Evolutionary conservation across 768 basidiomycete species (phyloP).

Genomic region (Termitomyces sp.): DNA sequence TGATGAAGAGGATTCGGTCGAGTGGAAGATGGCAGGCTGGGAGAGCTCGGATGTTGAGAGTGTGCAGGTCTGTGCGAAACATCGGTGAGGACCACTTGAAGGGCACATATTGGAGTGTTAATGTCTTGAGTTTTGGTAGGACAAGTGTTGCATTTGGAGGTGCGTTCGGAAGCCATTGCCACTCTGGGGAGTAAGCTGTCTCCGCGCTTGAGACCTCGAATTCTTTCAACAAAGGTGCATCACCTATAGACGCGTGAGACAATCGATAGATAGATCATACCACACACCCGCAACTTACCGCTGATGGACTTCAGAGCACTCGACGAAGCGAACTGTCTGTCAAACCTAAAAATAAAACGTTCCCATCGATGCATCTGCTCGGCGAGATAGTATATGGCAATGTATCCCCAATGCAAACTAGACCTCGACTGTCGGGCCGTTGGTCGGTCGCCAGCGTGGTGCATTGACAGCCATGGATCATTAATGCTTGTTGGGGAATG

Average conservation of each 20-base stretch:
- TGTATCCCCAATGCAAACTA: constrained; percentile 73
- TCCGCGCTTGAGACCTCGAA: constrained; percentile 76
- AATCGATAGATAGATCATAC: background rate
- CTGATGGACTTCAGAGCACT: constrained; percentile 67
- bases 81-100: constrained; percentile 78
- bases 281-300: constrained; percentile 35
- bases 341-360: constrained; percentile 75
- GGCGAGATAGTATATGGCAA: constrained; percentile 72
- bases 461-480: constrained; percentile 31
- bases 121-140: constrained; percentile 44
- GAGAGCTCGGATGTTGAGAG: constrained; percentile 59
- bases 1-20: constrained; percentile 63
- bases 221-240: constrained; percentile 67
- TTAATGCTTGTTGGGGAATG: constrained; percentile 32
- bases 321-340: constrained; percentile 71
- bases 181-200: constrained; percentile 54
- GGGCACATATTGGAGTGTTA: constrained; percentile 67
- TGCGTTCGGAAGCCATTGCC: constrained; percentile 69
- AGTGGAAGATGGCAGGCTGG: constrained; percentile 58
- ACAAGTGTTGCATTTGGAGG: constrained; percentile 24
- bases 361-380: constrained; percentile 82
- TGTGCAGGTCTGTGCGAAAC: constrained; percentile 51
- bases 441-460: constrained; percentile 18
- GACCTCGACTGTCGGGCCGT: constrained; percentile 28
- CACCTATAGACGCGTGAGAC: constrained; percentile 34